These are phyloP conservation scores for Suhomyces emberorum DNA, from an alignment of 805 yeast genomes.

Conservation along the genomic window DNA sequence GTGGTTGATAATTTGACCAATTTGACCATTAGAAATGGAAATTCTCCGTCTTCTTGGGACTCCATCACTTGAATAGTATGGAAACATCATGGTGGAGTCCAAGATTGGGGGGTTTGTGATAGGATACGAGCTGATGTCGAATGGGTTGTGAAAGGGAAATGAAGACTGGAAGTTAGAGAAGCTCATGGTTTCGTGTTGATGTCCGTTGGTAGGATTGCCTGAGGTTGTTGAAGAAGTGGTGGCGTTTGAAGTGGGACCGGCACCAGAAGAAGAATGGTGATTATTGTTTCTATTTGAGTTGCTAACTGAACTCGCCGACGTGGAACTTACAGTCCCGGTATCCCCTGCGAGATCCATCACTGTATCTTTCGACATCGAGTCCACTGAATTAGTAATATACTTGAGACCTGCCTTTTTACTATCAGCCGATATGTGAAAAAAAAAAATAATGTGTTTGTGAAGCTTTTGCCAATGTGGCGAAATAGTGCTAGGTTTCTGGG, in stretches of 20 bases:
- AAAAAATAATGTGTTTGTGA: no score
- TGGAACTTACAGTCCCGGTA: no score
- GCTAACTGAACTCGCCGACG: neutral
- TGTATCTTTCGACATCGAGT: no score
- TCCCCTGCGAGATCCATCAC: no score
- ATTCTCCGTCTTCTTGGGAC: constrained; percentile 56
- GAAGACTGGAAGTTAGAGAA: constrained; percentile 2
- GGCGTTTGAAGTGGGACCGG: neutral
- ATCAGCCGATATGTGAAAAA: neutral
- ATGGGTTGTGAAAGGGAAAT: constrained; percentile 33
- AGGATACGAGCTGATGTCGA: constrained; percentile 39
- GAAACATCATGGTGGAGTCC: constrained; percentile 40
- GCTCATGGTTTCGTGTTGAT: constrained; percentile 1
- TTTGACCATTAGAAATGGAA: constrained; percentile 82
- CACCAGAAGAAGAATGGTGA: no score
- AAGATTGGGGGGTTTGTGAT: constrained; percentile 47
- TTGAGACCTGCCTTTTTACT: neutral
- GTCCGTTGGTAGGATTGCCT: neutral
- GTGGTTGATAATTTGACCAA: constrained; percentile 63
- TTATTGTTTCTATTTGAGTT: neutral
- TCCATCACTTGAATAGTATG: constrained; percentile 29
- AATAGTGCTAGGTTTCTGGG: no score
- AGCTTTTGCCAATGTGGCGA: no score
- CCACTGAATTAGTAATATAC: neutral
- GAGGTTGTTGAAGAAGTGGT: neutral